Evolutionary conservation across 352 stramenopile species (phyloP).

Genomic region (Phytophthora pinifolia): DNA sequence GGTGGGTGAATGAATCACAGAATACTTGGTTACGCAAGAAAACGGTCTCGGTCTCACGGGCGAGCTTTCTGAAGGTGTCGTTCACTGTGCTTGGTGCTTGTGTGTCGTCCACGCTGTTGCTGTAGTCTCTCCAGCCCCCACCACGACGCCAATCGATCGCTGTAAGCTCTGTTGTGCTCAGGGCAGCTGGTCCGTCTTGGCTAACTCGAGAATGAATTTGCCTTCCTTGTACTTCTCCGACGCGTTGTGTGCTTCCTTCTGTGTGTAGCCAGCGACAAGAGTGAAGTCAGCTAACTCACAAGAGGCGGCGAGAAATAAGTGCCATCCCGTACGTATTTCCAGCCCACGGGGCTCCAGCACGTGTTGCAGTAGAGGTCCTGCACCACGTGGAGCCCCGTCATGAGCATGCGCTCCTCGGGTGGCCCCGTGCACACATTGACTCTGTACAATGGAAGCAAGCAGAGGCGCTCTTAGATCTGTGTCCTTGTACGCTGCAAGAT

Average conservation of each 20-base stretch:
- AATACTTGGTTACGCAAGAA: conserved; percentile 19
- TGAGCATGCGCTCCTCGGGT: conserved; percentile 90
- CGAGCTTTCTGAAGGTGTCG: conserved; percentile 8
- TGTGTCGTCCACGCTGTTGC: conserved; percentile 35
- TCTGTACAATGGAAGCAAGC: conserved; percentile 13
- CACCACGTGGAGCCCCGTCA: conserved; percentile 94
- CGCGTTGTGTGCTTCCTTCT: conserved; percentile 91
- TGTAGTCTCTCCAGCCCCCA: conserved; percentile 19
- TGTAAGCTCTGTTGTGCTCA: conserved; percentile 27
- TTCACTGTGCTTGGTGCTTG: conserved; percentile 32
- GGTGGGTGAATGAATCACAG: conserved; percentile 15
- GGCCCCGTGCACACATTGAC: conserved; percentile 90
- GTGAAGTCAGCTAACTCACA: conserved; percentile 6
- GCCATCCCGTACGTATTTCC: conserved; percentile 87
- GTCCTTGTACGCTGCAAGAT: neutral
- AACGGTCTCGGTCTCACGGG: conserved; percentile 13
- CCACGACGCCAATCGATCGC: conserved; percentile 1
- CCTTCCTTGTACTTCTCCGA: conserved; percentile 97
- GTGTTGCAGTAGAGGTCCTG: conserved; percentile 94
- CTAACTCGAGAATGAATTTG: conserved; percentile 97
- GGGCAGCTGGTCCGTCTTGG: conserved; percentile 71
- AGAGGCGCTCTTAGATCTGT: too few relatives aligned
- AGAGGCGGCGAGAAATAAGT: neutral
- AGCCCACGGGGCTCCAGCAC: conserved; percentile 90
- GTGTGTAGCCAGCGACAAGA: conserved; percentile 7